A percentile compares a stretch with the other conserved stretches of the same genome.
Evolutionary conservation across 257 asterid genomes (phyloP).

Genomic region (Nicotiana otophora): DNA sequence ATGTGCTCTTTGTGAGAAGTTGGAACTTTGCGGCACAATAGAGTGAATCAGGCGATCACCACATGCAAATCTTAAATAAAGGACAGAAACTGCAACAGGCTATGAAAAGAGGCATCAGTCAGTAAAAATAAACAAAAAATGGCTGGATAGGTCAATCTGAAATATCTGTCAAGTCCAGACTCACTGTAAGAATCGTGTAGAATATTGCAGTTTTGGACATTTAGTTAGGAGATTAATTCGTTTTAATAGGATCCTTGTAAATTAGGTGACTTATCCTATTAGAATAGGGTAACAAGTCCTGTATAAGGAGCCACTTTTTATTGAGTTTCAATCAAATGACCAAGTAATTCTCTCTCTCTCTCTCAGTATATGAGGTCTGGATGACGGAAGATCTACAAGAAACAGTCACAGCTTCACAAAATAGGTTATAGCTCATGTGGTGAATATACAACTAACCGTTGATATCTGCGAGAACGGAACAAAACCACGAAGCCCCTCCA

Average conservation of each 20-base stretch:
- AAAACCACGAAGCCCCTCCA: conserved; percentile 92
- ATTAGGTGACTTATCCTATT: not conserved
- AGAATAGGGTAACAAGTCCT: not conserved
- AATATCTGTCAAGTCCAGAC: not conserved
- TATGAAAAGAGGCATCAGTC: not conserved
- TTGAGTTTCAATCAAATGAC: not conserved
- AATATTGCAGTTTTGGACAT: not conserved
- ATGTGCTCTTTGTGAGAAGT: not conserved
- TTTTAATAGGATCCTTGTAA: not conserved
- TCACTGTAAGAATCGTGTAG: not conserved
- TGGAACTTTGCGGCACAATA: not conserved
- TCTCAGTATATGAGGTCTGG: not conserved
- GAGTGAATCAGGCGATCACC: not conserved
- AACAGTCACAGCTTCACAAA: not conserved
- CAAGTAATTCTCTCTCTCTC: not conserved
- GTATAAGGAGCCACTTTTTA: not conserved
- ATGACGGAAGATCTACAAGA: not conserved
- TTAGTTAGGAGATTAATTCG: not conserved
- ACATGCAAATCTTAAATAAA: too few relatives aligned
- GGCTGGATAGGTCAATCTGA: not conserved
- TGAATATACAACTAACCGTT: conserved; percentile 42
- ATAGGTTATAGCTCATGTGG: not conserved
- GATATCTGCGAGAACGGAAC: conserved; percentile 96
- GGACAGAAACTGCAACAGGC: not conserved
- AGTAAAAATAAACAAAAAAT: too few relatives aligned